These are phyloP conservation scores for Metroxylon sagu DNA, from an alignment of 176 grass and related monocot species.

Conservation along the genomic window DNA sequence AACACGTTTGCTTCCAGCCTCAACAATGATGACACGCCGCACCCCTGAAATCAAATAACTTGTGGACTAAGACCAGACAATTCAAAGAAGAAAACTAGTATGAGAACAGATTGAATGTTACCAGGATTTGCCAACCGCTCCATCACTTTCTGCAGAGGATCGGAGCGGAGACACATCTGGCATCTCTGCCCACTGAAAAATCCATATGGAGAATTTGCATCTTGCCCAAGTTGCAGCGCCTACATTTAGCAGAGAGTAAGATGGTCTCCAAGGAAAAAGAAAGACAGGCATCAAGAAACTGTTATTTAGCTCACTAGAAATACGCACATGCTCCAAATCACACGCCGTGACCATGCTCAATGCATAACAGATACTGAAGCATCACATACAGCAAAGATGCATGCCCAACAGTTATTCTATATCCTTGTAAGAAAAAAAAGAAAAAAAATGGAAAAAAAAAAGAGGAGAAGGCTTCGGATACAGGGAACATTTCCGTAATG, in stretches of 20 bases:
- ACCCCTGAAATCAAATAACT: constrained; percentile 40
- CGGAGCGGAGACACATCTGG: neutral
- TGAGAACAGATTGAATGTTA: neutral
- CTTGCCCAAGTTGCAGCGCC: constrained; percentile 96
- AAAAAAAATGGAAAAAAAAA: no score
- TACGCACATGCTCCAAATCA: no score
- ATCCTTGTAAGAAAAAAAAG: no score
- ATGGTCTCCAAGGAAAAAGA: no score
- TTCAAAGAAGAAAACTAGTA: constrained; percentile 2
- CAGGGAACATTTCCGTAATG: no score
- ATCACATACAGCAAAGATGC: no score
- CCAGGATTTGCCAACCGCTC: constrained; percentile 15
- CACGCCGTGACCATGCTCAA: no score
- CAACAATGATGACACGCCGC: constrained; percentile 86
- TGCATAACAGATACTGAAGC: no score
- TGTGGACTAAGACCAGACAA: neutral
- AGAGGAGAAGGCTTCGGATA: no score
- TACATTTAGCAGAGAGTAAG: constrained; percentile 17
- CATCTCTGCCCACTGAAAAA: neutral
- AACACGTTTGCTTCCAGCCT: constrained; percentile 94
- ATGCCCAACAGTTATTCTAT: no score
- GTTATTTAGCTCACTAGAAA: no score
- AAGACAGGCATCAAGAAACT: no score
- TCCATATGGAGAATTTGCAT: constrained; percentile 44
- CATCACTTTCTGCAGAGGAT: constrained; percentile 16